These are phyloP conservation scores for Phaseolus lunatus DNA, from an alignment of 306 rosid species.

Conservation along the genomic window DNA sequence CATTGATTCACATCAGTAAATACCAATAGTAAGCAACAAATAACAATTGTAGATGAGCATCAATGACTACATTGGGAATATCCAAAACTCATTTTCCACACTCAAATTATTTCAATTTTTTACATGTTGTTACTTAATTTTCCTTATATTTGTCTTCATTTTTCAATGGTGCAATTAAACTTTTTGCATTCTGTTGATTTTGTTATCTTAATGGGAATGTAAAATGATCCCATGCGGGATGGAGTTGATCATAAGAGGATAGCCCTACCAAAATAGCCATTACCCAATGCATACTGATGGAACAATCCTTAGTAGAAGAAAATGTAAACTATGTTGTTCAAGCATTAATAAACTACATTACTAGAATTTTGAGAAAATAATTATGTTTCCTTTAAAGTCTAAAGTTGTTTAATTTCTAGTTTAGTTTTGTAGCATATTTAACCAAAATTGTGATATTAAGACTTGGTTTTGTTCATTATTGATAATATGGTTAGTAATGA, in stretches of 20 bases:
- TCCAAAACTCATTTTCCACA: too few relatives aligned
- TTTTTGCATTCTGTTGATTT: too few relatives aligned
- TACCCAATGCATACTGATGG: conserved; percentile 38
- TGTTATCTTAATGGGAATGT: too few relatives aligned
- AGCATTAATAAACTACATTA: conserved; percentile 15
- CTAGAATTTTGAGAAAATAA: background rate
- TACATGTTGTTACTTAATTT: too few relatives aligned
- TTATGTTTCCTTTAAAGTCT: background rate
- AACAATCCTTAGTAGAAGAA: conserved; percentile 62
- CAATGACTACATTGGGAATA: too few relatives aligned
- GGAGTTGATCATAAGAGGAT: conserved; percentile 15
- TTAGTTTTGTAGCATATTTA: background rate
- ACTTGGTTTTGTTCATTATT: conserved; percentile 9
- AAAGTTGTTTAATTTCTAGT: conserved; percentile 1
- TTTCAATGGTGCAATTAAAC: too few relatives aligned
- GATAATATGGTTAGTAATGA: conserved; percentile 18
- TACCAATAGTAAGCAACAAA: too few relatives aligned
- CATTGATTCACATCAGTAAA: too few relatives aligned
- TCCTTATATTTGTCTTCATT: too few relatives aligned
- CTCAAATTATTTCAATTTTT: too few relatives aligned
- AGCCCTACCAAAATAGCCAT: conserved; percentile 28
- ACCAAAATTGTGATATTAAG: conserved; percentile 17
- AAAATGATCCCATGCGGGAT: conserved; percentile 27
- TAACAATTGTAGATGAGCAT: too few relatives aligned
- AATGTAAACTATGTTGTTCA: conserved; percentile 58